Evolutionary conservation across 2,329 filamentous ascomycete species (phyloP), one percentile per base, ranked within the genome.

Genomic region (Lizonia empirigonia): DNA sequence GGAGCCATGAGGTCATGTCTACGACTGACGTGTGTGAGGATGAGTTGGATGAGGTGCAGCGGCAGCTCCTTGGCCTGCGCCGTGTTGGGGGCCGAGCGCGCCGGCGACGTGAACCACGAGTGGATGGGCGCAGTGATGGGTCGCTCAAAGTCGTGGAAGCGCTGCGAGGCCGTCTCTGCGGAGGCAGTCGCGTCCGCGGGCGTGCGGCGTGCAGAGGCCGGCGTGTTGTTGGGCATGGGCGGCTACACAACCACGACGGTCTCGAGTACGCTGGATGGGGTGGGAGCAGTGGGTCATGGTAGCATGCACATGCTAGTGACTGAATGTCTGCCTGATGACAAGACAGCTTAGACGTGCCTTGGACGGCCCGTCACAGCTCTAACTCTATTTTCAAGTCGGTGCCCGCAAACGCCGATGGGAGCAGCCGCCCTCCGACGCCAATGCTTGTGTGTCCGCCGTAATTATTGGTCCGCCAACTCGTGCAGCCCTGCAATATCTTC

Each of bases 31-130:
- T 81, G 75, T 35, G 79, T 76, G 41, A 85, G 73, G 49, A 86
- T 84, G 50, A 79, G 72, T 24, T 80, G 81, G 53, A 86, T 77
- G 33, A 85, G 70, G 59, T 85, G 83, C 62, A 86, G 69, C 10
- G 84, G 84, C 7, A 86, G 74, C 60, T 72, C 71, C 33, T 63
- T 69, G 7, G 66, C 67, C 33, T 70, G 63, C 13, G 62, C 64
- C 12, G 53, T 44, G 46, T 60, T 65, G 12, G 63, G 57, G 41
- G 70, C 66, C 10, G 62, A 64, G 29, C 64, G 63, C 36, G 68
- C 69, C 15, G 70, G 69, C 34, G 66, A 70, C 8, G 69, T 71
- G 44, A 71, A 59, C 59, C 64, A 69, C 22, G 52, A 29, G 39
- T 72, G 69, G 1, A 65, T 37, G n/a, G 69, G 70, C 18, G 60